phyloP scores from a whole-genome alignment of 106 monocot species.

The Dendrobium nobile region DNA sequence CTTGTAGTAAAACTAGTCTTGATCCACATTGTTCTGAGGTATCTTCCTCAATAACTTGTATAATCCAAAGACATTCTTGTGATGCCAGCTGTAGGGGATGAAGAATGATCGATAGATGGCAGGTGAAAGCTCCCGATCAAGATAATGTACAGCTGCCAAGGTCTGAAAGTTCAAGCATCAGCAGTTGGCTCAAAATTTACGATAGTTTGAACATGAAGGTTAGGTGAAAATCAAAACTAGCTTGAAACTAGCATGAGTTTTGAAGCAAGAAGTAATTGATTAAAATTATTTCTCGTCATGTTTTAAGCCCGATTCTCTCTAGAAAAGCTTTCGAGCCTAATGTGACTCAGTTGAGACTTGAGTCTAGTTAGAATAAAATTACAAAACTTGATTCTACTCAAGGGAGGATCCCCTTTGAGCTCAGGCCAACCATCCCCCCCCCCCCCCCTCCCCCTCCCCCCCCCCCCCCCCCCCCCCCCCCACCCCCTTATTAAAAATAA shows the following conservation, averaged over 20 bases:
- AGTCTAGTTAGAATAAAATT: no score
- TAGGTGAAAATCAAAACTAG: not conserved
- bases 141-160: slow-evolving; percentile 67
- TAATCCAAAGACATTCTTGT: slow-evolving; percentile 80
- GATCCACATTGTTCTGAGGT: slow-evolving; percentile 7
- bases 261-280: not conserved
- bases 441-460: no score
- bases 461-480: no score
- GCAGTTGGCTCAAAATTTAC: not conserved
- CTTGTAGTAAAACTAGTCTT: not conserved
- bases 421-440: no score
- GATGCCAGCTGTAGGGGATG: slow-evolving; percentile 76
- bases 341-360: no score
- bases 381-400: no score
- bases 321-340: no score
- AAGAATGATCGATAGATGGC: slow-evolving; percentile 82
- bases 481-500: accelerated
- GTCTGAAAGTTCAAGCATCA: slow-evolving; percentile 37
- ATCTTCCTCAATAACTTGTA: slow-evolving; percentile 76
- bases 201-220: not conserved
- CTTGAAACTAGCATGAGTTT: not conserved
- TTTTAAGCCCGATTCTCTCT: not conserved
- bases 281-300: not conserved
- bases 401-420: no score
- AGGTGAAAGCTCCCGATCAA: slow-evolving; percentile 86